Evolutionary conservation across 768 basidiomycete species (phyloP), one percentile per base, ranked within the genome.

Genomic region (Suillus fuscotomentosus): DNA sequence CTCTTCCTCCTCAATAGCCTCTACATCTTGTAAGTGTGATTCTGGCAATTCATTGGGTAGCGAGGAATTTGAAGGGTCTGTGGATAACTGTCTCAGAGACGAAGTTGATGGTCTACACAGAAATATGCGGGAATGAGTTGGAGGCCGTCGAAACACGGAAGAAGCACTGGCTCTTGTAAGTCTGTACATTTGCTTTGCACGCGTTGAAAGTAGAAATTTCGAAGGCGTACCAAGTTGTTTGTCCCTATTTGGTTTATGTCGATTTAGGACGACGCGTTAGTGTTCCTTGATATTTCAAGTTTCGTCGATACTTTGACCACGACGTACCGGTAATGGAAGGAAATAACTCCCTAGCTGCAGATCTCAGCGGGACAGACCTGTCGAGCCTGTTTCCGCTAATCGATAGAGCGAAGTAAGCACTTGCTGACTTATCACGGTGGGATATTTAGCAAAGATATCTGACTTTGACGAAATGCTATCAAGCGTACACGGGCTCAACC

Each of bases 401-500:
- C 48, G 88, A 91, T 70, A 84, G 79, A 74, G 84, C 88, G 79
- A 88, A 85, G 89, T 89, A 72, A 83, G 84, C 75, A 47, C 36
- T 47, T 27, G 22, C 9, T 24, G 22, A 57, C 17, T 59, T 20
- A 24, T 59, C 39, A 5, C 17, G 5, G 39, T 59, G 39, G 41
- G 9, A 57, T 57, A 24, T 57, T 39, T 11, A 22, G 15, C 27
- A 53, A 31, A 53, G 17, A 34, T 57, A 60, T 61, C 42, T 22
- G 39, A 59, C 50, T 53, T 63, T 53, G 34, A 43, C 51, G 20
- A 51, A 63, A 42, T 64, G 31, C 51, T 51, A 51, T 54, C 31
- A 61, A 94, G 91, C 71, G 90, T 94, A 60, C 82, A 94, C 72
- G 93, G 93, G 47, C 77, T 94, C 70, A 94, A 94, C 71, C 77